Percentiles rank a stretch among this genome's conserved stretches.
These are phyloP conservation scores for Lasiosphaeris hirsuta DNA, from an alignment of 495 filamentous ascomycete species.

Conservation along the genomic window DNA sequence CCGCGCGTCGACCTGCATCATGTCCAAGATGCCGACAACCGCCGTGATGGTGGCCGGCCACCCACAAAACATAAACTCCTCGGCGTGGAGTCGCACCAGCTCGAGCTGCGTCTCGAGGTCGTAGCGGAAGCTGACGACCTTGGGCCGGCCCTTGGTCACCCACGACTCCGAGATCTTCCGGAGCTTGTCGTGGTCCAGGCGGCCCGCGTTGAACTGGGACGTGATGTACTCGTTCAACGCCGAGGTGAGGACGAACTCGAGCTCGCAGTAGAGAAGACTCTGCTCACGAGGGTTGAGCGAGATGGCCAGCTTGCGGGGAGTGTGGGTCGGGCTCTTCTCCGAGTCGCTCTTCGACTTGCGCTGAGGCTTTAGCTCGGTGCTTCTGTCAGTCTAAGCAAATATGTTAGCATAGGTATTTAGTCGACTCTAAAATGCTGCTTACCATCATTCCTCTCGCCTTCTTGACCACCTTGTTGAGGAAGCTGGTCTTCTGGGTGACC, in stretches of 20 bases:
- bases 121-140: slow-evolving; percentile 44
- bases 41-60: slow-evolving; percentile 20
- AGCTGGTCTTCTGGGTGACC: slow-evolving; percentile 23
- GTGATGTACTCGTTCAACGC: slow-evolving; percentile 39
- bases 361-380: slow-evolving; percentile 24
- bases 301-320: slow-evolving; percentile 26
- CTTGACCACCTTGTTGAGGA: slow-evolving; percentile 39
- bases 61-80: slow-evolving; percentile 45
- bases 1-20: slow-evolving; percentile 39
- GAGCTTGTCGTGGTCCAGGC: slow-evolving; percentile 33
- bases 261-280: slow-evolving; percentile 44
- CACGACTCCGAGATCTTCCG: slow-evolving; percentile 36
- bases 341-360: slow-evolving; percentile 23
- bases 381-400: slow-evolving; percentile 23
- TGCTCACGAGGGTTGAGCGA: slow-evolving; percentile 45
- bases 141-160: slow-evolving; percentile 40
- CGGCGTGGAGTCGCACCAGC: slow-evolving; percentile 34
- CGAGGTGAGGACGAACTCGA: slow-evolving; percentile 37
- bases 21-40: slow-evolving; percentile 36
- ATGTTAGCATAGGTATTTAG: slow-evolving; percentile 5
- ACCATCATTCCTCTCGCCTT: slow-evolving; percentile 45
- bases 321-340: slow-evolving; percentile 12
- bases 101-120: slow-evolving; percentile 50
- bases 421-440: slow-evolving; percentile 11
- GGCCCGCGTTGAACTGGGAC: slow-evolving; percentile 36